Percentiles rank a stretch among this genome's conserved stretches.
These are phyloP conservation scores for Boletus reticuloceps DNA, from an alignment of 768 basidiomycete species.

Conservation along the genomic window DNA sequence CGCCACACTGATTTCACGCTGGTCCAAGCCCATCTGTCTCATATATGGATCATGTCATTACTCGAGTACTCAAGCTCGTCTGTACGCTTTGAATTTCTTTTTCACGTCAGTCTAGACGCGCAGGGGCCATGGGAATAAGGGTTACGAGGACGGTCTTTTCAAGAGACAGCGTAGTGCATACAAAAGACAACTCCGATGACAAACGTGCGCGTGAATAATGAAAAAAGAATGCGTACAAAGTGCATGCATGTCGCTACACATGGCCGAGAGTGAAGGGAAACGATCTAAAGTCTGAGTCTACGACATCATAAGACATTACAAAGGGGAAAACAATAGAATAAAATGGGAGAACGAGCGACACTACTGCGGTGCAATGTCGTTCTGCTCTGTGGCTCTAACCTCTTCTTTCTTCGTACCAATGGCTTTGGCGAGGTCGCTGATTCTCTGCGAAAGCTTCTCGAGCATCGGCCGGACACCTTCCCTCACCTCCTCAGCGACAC, in stretches of 20 bases:
- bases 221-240: conserved; percentile 21
- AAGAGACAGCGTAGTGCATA: conserved; percentile 15
- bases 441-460: conserved; percentile 44
- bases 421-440: conserved; percentile 28
- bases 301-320: conserved; percentile 12
- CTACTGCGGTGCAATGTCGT: conserved; percentile 14
- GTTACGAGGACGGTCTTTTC: neutral
- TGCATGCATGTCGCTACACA: conserved; percentile 19
- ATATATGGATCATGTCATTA: too few relatives aligned
- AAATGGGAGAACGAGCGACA: conserved; percentile 1
- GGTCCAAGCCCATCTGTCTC: too few relatives aligned
- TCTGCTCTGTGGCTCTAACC: neutral
- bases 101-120: too few relatives aligned
- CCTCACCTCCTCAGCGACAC: conserved; percentile 56
- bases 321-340: conserved; percentile 4
- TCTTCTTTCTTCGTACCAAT: conserved; percentile 32
- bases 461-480: conserved; percentile 61
- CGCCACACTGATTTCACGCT: too few relatives aligned
- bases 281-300: conserved; percentile 29
- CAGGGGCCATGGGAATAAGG: neutral
- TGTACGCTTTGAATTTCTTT: neutral
- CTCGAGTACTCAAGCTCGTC: neutral
- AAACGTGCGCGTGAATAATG: neutral
- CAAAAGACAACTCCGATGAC: conserved; percentile 8
- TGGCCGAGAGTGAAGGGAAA: conserved; percentile 8